phyloP scores from a whole-genome alignment of 78 protist species.

The Dictyostelium capitatum region DNA sequence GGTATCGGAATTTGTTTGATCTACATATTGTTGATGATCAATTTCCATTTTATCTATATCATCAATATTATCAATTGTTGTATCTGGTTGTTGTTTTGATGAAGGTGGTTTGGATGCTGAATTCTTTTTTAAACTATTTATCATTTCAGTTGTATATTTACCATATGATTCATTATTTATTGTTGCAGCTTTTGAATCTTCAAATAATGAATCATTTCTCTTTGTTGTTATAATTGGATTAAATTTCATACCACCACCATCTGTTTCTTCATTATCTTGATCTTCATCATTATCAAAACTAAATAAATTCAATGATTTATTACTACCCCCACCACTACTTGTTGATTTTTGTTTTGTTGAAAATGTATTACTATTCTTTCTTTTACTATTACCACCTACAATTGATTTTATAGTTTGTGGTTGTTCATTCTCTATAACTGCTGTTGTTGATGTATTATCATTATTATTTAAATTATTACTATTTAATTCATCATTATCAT shows the following conservation, averaged over 20 bases:
- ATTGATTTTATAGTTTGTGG: background rate
- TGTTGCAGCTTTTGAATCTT: background rate
- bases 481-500: background rate
- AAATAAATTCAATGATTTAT: background rate
- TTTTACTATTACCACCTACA: background rate
- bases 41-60: background rate
- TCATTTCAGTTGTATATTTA: constrained; percentile 18
- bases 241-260: background rate
- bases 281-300: constrained; percentile 24
- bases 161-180: background rate
- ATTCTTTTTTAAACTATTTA: constrained; percentile 3
- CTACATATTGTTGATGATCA: constrained; percentile 20
- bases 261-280: background rate
- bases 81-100: background rate
- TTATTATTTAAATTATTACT: background rate
- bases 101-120: background rate
- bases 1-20: background rate
- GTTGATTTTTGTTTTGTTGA: background rate
- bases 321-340: too few species aligned
- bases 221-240: background rate
- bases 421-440: too few species aligned
- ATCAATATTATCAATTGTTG: background rate
- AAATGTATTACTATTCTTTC: background rate
- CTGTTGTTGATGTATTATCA: background rate
- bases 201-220: background rate